Evolutionary conservation across 306 rosid genomes (phyloP), one percentile per base, ranked within the genome.

Genomic region (Morella rubra): DNA sequence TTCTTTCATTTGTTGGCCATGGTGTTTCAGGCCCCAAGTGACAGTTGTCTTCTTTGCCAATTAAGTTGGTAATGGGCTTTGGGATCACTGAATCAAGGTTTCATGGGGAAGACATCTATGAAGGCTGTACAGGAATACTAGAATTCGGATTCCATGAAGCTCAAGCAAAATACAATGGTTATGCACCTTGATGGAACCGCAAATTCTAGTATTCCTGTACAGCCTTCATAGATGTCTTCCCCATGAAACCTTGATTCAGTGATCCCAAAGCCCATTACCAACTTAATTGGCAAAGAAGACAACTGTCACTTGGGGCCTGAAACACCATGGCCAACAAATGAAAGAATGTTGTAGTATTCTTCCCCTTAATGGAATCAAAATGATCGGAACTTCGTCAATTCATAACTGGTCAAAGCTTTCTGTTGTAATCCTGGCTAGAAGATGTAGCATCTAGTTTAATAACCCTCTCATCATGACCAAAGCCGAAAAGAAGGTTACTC

Each of bases 1-100:
- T 95, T 95, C 96, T 89, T 92, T 89, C 81, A 90, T 88, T 89
- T 84, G 85, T 88, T 93, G 82, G 87, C 84, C 73, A 51, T 70
- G 78, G 80, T 78, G 73, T 72, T 73, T 82, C 76, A 80, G 24
- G 81, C 85, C 75, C 80, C 77, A 58, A 81, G 69, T 80, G 73
- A 73, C 67, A 41, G 65, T 24, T 24, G 27, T 70, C 77, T 72
- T 44, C 79, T 75, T 64, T 73, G 81, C 74, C 83, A 76, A 81
- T 79, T 86, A 37, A 66, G 67, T 50, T 75, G 80, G 74, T 42
- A 66, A 76, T 50, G 50, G 58, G 80, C 76, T 78, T 58, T 56
- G 56, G 67, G 70, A 77, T 81, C 72, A 67, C 76, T 70, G 76
- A 81, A 55, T 79, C 81, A 8, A 47, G 84, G 86, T 81, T 18